Evolutionary conservation across 2,329 filamentous ascomycete genomes (phyloP), one percentile per base, ranked within the genome.

Genomic region (Scytalidium lignicola): DNA sequence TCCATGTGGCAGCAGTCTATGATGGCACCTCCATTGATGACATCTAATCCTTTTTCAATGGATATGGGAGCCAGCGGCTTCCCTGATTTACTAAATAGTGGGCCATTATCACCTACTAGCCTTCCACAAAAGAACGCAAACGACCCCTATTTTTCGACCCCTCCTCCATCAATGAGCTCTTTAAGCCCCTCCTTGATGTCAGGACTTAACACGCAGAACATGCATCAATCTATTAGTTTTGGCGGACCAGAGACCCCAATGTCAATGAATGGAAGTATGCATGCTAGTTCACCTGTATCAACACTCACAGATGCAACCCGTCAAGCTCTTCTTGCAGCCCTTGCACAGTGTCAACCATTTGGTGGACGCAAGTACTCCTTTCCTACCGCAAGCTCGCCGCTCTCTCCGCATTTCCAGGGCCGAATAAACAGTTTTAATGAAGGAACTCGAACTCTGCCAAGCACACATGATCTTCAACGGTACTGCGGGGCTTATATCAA

Each of bases 401-500:
- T 79, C 58, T 78, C 78, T 52, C 70, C 78, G 48, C 74, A 77
- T 54, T 70, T 74, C 55, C 68, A 74, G 54, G 67, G 69, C 55
- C 69, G 70, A 58, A 63, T 70, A 47, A 67, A 75, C 74, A 65
- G 75, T 77, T 64, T 70, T 54, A 67, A 71, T 59, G 73, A 75
- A 57, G 70, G 76, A 59, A 74, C 71, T 62, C 78, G 72, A 58
- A 78, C 72, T 56, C 76, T 96, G 50, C 91, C 92, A 47, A 90
- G 80, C 70, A 92, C 89, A 28, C 76, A 80, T 63, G 90, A 96
- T 65, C 81, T 97, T 54, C 90, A 95, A 67, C 86, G 90, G 65
- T 96, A 91, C 67, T 88, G 96, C 54, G 83, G 84, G 56, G 86
- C 91, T 51, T 97, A 96, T 70, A 83, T 97, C 61, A 83, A 84